A percentile compares a stretch with the other conserved stretches of the same genome.
Conservation (phyloP, 129 eudicot genomes). For the Lonicera japonica region DNA sequence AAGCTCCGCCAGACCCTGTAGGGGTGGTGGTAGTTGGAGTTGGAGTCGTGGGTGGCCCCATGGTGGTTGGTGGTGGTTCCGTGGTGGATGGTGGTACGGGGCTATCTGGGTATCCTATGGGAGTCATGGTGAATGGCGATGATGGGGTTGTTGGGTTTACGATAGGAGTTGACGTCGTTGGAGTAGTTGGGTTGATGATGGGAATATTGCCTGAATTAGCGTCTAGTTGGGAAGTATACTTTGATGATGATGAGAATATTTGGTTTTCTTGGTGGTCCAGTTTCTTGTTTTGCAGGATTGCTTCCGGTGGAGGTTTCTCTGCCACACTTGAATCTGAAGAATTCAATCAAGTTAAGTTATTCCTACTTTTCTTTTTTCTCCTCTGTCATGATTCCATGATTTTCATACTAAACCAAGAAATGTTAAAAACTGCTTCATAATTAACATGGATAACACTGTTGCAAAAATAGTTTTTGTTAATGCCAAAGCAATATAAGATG, state of each 20-base stretch:
- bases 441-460: too few species aligned
- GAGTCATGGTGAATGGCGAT: constrained; percentile 31
- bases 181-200: constrained; percentile 68
- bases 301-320: constrained; percentile 32
- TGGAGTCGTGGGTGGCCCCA: constrained; percentile 27
- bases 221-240: constrained; percentile 36
- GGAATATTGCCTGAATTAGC: constrained; percentile 38
- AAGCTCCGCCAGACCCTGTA: constrained; percentile 50
- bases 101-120: constrained; percentile 22
- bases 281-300: constrained; percentile 26
- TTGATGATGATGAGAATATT: constrained; percentile 21
- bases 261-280: constrained; percentile 27
- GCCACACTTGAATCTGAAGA: constrained; percentile 53
- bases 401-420: not conserved
- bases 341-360: constrained; percentile 13
- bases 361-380: constrained; percentile 20
- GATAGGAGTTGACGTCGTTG: constrained; percentile 51
- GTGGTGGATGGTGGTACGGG: constrained; percentile 34
- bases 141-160: constrained; percentile 44
- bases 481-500: too few species aligned
- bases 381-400: not conserved
- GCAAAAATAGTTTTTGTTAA: too few species aligned
- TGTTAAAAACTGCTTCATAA: too few species aligned
- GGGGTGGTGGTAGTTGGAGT: constrained; percentile 24
- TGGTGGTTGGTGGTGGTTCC: constrained; percentile 18